A percentile compares a stretch with the other conserved stretches of the same genome.
phyloP scores from a whole-genome alignment of 345 rosid genomes.

The Erucastrum elatum region DNA sequence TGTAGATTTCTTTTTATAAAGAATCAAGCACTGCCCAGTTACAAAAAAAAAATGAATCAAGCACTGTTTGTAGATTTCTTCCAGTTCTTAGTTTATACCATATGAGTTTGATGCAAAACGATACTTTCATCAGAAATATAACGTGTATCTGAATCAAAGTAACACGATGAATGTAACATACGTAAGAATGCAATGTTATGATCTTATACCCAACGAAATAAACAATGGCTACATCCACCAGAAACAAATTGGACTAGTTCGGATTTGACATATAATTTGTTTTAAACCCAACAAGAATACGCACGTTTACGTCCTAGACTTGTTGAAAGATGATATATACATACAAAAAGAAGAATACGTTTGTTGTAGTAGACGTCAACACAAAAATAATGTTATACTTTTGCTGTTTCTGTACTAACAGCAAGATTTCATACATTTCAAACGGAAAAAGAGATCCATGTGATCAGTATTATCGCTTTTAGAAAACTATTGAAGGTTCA shows the following conservation, averaged over 20 bases:
- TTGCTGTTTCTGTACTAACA: constrained; percentile 13
- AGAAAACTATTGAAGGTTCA: constrained; percentile 25
- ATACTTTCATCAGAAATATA: too few species aligned
- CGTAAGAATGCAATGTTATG: not conserved
- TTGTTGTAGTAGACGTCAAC: not conserved
- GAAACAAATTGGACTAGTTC: not conserved
- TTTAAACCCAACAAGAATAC: not conserved
- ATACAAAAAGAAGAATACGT: not conserved
- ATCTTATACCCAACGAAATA: not conserved
- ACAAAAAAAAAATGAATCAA: too few species aligned
- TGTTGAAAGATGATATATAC: too few species aligned
- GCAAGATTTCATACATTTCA: constrained; percentile 14
- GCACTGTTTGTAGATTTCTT: too few species aligned
- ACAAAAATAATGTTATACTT: not conserved
- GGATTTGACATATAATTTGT: not conserved
- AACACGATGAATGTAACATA: not conserved
- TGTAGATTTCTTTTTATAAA: too few species aligned
- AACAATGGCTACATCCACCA: not conserved
- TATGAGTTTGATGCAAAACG: not conserved
- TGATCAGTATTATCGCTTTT: constrained; percentile 29
- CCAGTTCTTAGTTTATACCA: too few species aligned
- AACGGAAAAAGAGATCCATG: constrained; percentile 22
- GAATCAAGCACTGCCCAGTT: too few species aligned
- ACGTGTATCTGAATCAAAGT: not conserved
- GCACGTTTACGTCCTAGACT: not conserved